A percentile compares a stretch with the other conserved stretches of the same genome.
phyloP scores from a whole-genome alignment of 2,329 filamentous ascomycete species.

The Thermomyces lanuginosus region DNA sequence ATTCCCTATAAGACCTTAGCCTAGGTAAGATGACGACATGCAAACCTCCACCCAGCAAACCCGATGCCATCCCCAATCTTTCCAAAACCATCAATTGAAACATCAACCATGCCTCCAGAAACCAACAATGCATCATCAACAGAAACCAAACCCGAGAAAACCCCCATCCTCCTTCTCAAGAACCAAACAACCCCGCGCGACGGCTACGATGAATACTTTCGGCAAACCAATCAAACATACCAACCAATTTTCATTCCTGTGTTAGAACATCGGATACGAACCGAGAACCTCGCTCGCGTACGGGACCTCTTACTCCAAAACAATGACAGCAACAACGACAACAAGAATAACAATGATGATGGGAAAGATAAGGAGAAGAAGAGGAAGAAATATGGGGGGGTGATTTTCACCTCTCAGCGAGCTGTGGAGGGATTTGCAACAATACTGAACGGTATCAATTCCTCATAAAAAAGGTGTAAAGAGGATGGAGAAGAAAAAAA shows the following conservation, averaged over 20 bases:
- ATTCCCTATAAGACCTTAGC: no score
- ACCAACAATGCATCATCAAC: no score
- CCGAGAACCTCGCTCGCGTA: constrained; percentile 19
- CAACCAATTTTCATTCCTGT: constrained; percentile 30
- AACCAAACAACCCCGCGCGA: constrained; percentile 31
- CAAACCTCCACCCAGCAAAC: no score
- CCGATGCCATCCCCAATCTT: no score
- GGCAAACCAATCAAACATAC: constrained; percentile 12
- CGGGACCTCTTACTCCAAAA: constrained; percentile 16
- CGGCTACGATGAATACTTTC: constrained; percentile 31
- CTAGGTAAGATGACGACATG: no score
- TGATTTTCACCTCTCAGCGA: constrained; percentile 35
- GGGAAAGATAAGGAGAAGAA: constrained; percentile 4
- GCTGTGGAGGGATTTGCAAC: constrained; percentile 30
- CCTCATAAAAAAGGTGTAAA: no score
- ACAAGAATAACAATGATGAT: constrained; percentile 3
- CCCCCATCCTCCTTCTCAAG: constrained; percentile 34
- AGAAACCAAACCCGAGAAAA: no score
- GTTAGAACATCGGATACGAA: constrained; percentile 28
- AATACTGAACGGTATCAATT: no score
- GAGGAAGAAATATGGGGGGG: constrained; percentile 25
- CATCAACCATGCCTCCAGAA: no score
- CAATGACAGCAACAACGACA: background rate
- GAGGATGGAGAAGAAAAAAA: no score
- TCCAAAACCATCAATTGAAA: no score